Evolutionary conservation across 1,284 basidiomycete genomes (phyloP), one percentile per base, ranked within the genome.

Genomic region (Ceratobasidium sp.): DNA sequence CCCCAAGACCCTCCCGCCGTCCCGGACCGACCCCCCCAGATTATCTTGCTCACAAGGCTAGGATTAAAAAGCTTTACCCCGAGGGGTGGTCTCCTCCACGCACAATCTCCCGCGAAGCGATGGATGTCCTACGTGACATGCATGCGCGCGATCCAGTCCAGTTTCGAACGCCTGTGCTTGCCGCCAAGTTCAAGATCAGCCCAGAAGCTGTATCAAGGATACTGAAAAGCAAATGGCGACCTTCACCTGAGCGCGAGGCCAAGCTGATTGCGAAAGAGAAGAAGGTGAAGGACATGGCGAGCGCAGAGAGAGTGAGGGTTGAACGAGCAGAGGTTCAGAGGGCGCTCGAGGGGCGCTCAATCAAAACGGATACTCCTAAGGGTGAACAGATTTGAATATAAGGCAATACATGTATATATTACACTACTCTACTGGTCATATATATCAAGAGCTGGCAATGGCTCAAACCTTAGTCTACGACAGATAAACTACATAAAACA

Each of bases 31-130:
- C 91, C 9, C 91, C 91, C 33, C 83, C 84, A 26, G 85, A 89
- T 82, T 89, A 87, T 86, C 84, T 84, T 75, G 84, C 84, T n/a
- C 93, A 95, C 84, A 89, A 90, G 42, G 84, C 86, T 64, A 84
- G 86, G 6, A 87, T 95, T 82, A 90, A 90, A 81, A 86, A 89
- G 80, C 83, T 85, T 7, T 95, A 94, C 83, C 94, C 94, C 18
- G 86, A 88, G 10, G 94, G 94, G 42, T 98, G 97, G 96, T 87
- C 89, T 69, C 96, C 96, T 9, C 93, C 93, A 64, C 93, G 92
- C 82, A 96, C 95, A 84, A 85, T 98, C 75, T 96, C 95, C n/a
- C 90, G 94, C 79, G 93, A 95, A 79, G 95, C 95, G 42, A 98
- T 98, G 96, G 93, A 94, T 78, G 92, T 92, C 42, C 84, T 98